Evolutionary conservation across 305 asterid genomes (phyloP).

Genomic region (Solanum hybrid): DNA sequence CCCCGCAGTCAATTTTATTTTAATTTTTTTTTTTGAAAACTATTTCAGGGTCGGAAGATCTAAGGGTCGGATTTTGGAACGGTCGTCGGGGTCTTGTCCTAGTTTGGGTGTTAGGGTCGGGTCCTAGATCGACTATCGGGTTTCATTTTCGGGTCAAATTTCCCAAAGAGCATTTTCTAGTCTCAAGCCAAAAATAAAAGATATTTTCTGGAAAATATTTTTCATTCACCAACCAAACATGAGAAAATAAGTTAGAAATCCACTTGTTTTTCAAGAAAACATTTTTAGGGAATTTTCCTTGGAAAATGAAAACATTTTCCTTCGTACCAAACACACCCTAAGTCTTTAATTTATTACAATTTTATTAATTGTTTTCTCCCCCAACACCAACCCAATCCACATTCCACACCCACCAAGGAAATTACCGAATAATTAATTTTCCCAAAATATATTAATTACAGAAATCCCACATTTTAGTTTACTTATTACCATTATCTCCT

Average conservation of each 20-base stretch:
- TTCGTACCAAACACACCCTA: background rate
- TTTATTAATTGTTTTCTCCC: background rate
- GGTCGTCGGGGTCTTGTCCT: background rate
- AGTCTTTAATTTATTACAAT: background rate
- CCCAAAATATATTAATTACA: no score
- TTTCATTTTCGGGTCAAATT: no score
- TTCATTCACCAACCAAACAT: background rate
- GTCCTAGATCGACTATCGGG: background rate
- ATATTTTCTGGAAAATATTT: no score
- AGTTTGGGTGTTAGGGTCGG: background rate
- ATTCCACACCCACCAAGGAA: background rate
- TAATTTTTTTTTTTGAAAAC: no score
- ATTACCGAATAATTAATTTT: background rate
- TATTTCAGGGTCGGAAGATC: background rate
- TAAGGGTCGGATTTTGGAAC: background rate
- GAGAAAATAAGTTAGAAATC: no score
- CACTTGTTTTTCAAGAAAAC: no score
- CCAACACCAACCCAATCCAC: background rate
- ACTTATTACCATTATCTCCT: no score
- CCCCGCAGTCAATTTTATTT: background rate
- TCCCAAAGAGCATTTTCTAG: background rate
- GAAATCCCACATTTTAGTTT: no score
- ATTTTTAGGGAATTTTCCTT: background rate
- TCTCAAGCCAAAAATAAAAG: no score
- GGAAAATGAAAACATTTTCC: background rate